Evolutionary conservation across 163 green algal species (phyloP).

Genomic region (Trebouxiophyceae sp.): DNA sequence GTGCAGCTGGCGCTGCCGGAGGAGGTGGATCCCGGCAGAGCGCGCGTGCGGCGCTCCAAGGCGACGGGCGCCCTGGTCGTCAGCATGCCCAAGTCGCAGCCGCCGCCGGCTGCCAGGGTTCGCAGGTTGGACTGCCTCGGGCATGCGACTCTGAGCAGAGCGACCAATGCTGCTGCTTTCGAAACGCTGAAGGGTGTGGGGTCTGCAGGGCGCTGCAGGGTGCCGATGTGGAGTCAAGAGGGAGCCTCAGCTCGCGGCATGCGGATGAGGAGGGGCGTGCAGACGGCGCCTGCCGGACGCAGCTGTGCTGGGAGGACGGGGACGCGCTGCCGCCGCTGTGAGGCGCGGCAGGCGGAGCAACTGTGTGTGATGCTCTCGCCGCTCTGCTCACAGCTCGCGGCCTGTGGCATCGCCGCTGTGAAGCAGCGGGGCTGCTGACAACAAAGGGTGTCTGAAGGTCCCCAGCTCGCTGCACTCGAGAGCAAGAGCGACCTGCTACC

Average conservation of each 20-base stretch:
- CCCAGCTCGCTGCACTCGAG: background rate
- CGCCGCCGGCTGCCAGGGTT: slow-evolving; percentile 6
- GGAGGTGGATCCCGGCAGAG: slow-evolving; percentile 58
- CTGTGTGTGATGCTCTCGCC: background rate
- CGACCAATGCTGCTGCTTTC: too few relatives aligned
- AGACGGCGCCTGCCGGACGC: too few relatives aligned
- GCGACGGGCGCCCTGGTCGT: slow-evolving; percentile 59
- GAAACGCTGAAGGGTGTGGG: too few relatives aligned
- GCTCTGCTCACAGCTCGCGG: background rate
- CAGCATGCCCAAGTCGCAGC: slow-evolving; percentile 82
- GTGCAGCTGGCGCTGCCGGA: slow-evolving; percentile 76
- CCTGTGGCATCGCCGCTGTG: too few relatives aligned
- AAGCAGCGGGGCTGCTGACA: background rate
- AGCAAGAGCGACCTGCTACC: background rate
- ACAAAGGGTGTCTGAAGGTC: background rate
- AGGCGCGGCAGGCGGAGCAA: too few relatives aligned
- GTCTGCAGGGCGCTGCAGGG: too few relatives aligned
- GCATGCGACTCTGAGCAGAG: too few relatives aligned
- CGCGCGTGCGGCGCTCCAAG: slow-evolving; percentile 51
- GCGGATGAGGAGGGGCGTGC: too few relatives aligned
- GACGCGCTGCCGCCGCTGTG: too few relatives aligned
- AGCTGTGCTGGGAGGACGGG: too few relatives aligned
- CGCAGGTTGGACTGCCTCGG: background rate
- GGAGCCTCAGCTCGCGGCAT: too few relatives aligned
- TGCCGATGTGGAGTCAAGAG: too few relatives aligned